Conservation (phyloP, 805 yeast genomes). For the Starmerella powellii region DNA sequence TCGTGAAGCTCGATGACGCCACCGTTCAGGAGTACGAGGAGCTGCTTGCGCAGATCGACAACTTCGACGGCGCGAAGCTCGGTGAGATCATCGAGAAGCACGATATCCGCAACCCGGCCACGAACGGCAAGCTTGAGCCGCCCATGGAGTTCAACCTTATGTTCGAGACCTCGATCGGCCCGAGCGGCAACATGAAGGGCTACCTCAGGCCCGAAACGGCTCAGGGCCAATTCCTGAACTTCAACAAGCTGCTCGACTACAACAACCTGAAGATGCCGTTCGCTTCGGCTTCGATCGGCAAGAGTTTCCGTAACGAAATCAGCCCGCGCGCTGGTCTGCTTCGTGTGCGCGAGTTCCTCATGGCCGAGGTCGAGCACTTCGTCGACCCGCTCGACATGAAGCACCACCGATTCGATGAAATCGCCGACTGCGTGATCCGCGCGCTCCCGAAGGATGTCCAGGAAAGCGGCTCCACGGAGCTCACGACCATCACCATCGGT, state of each 20-base stretch:
- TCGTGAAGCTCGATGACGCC: slow-evolving; percentile 70
- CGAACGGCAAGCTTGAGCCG: slow-evolving; percentile 71
- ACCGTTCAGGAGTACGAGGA: slow-evolving; percentile 70
- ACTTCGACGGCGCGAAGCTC: slow-evolving; percentile 81
- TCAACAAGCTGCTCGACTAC: slow-evolving; percentile 81
- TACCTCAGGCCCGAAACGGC: slow-evolving; percentile 98
- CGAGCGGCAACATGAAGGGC: slow-evolving; percentile 92
- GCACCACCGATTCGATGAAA: slow-evolving; percentile 69
- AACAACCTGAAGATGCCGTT: slow-evolving; percentile 96
- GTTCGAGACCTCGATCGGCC: slow-evolving; percentile 99
- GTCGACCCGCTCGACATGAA: slow-evolving; percentile 85
- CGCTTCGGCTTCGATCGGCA: slow-evolving; percentile 98
- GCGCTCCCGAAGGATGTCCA: slow-evolving; percentile 83
- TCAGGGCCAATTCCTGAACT: slow-evolving; percentile 96
- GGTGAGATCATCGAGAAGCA: slow-evolving; percentile 78
- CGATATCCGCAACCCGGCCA: slow-evolving; percentile 82
- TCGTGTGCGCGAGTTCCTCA: slow-evolving; percentile 95
- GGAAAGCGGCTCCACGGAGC: slow-evolving; percentile 66
- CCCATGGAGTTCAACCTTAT: slow-evolving; percentile 94
- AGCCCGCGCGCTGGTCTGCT: slow-evolving; percentile 96
- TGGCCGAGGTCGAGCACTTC: slow-evolving; percentile 99
- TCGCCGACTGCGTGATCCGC: slow-evolving; percentile 56
- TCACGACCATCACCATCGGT: slow-evolving; percentile 58
- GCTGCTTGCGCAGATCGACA: slow-evolving; percentile 82
- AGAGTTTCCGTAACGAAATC: slow-evolving; percentile 96